phyloP scores from a whole-genome alignment of 495 filamentous ascomycete genomes.

The Lasiosphaeria miniovina region DNA sequence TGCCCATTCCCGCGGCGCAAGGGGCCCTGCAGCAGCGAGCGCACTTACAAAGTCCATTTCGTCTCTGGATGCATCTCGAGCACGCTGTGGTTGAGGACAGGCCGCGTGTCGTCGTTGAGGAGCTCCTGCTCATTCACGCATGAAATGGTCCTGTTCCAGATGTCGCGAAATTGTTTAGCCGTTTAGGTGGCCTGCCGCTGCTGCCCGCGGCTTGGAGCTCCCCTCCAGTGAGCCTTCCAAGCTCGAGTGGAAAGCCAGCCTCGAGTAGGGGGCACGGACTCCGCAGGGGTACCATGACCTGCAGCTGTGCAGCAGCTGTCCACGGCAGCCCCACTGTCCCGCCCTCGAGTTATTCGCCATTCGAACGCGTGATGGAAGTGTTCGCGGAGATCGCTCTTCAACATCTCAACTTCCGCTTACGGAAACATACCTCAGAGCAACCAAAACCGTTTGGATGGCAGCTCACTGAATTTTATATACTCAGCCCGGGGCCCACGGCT shows the following conservation, averaged over 20 bases:
- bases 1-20: too few species aligned
- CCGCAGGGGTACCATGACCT: constrained; percentile 7
- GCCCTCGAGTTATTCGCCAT: not conserved
- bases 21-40: not conserved
- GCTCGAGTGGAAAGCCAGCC: too few species aligned
- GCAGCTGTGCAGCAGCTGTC: constrained; percentile 1
- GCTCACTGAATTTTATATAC: too few species aligned
- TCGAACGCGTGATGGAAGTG: too few species aligned
- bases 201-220: constrained; percentile 4
- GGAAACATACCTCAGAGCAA: too few species aligned
- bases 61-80: constrained; percentile 36
- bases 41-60: constrained; percentile 43
- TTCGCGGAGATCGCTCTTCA: too few species aligned
- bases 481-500: too few species aligned
- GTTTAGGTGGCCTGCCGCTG: constrained; percentile 2
- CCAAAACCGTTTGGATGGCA: too few species aligned
- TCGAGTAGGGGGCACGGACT: constrained; percentile 2
- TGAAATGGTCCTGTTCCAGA: constrained; percentile 30
- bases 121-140: constrained; percentile 18
- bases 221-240: constrained; percentile 7
- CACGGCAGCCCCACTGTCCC: not conserved
- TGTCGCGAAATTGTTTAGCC: constrained; percentile 35
- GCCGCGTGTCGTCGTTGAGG: constrained; percentile 10
- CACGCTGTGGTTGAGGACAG: constrained; percentile 12
- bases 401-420: too few species aligned